Base-by-base conservation (phyloP, 169 alveolate species). In the Prorocentrum cordatum region DNA sequence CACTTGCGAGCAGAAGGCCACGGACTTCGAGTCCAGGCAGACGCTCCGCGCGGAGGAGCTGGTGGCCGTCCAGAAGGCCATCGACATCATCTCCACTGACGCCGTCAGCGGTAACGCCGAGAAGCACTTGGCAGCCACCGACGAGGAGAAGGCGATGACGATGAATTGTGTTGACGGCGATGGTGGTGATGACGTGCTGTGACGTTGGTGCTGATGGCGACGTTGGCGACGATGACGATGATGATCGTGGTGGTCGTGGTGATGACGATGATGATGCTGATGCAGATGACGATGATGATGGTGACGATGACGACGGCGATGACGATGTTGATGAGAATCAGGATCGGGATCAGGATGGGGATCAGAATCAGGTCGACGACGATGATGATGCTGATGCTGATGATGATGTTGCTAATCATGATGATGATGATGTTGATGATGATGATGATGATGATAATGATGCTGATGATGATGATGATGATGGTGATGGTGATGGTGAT, bases 81-180 rank as follows among this genome's bases (percentile, higher is more conserved):
- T n/a, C 16, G 91, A 83, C 31, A 68, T 83, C 72, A 29, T 83
- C 61, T 20, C 71, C 26, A 39, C 64, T 12, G 77, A 61, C 50
- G 70, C 72, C 24, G 91, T 83, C 58, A 38, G 62, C 12, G 83
- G 91, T 50, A 39, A 42, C 70, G 91, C 83, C 3, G 42, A 42
- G 87, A 77, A 50, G 87, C 27, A 36, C 77, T 61, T 83, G 70
- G 83, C 91, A 6, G 20, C 64, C 27, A 33, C 62, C 42, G 67
- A 61, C 47, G 61, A 68, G 80, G 20, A 20, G 20, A 18, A 29
- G 26, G 29, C 58, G 33, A 31, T 1, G 2, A 9, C 67, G 2
- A n/a, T n/a, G n/a, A n/a, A n/a, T n/a, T n/a, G n/a, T n/a, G n/a
- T n/a, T n/a, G n/a, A n/a, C n/a, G n/a, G n/a, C n/a, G n/a, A n/a